Evolutionary conservation across 78 protist genomes (phyloP), one percentile per base, ranked within the genome.

Genomic region (Dictyostelium firmibasis): DNA sequence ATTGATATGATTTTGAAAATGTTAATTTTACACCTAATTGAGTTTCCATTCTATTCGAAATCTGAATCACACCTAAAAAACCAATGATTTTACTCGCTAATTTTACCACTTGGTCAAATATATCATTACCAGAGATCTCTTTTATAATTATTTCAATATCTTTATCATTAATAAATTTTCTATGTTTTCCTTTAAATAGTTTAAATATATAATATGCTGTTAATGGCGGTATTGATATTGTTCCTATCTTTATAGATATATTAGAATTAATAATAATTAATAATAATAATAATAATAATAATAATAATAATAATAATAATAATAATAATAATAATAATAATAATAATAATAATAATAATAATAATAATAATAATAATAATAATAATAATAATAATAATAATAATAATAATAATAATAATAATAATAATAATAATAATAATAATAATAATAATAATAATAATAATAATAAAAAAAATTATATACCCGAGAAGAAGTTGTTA

Each of bases 71-170:
- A 8, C 94, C 94, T 2, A 81, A 23, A 43, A 89, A 70, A 6
- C 94, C 94, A 31, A 89, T 87, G 0, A 83, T 31, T 47, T 89
- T 89, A 27, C 94, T 33, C 2, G 74, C 94, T 11, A 89, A 31
- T 64, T 81, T 89, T 13, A 89, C 86, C 11, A 78, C 33, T 29
- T 69, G 70, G 70, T 89, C 94, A 5, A 89, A 33, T 81, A 57
- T 89, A 69, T 89, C 60, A 47, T 81, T 89, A 23, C 94, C 94
- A 31, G 50, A n/a, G 25, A 89, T 89, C 94, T 89, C 94, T 81
- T 81, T 75, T 18, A 89, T 35, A 6, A 89, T 89, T 4, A 41
- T 25, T 57, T 89, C 94, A 9, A 89, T 89, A 50, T 89, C 94
- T 60, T 89, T 78, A 70, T 89, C 69, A 57, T 44, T 78, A 16